phyloP scores from a whole-genome alignment of 768 basidiomycete genomes.

The Naematelia encephala region DNA sequence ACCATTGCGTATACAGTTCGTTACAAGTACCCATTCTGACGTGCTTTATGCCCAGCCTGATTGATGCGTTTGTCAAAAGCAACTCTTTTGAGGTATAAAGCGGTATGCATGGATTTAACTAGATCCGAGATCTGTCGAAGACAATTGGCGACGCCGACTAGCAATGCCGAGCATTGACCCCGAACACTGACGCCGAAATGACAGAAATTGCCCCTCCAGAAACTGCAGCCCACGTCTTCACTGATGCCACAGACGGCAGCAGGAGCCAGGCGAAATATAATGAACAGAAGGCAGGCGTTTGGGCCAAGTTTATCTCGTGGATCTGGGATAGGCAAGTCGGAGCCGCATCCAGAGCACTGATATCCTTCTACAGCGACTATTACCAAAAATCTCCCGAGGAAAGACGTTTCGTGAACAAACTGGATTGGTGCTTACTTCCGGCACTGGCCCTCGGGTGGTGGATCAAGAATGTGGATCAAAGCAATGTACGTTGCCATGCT shows the following conservation, averaged over 20 bases:
- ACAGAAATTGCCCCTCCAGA: slow-evolving; percentile 1
- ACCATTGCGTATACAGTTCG: not conserved
- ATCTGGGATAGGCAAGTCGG: slow-evolving; percentile 10
- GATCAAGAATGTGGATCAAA: slow-evolving; percentile 33
- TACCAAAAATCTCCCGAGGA: slow-evolving; percentile 29
- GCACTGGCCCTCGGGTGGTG: slow-evolving; percentile 26
- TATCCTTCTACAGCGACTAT: slow-evolving; percentile 11
- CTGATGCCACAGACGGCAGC: not conserved
- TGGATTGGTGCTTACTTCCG: slow-evolving; percentile 27
- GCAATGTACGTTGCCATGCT: slow-evolving; percentile 8
- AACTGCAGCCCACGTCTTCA: not conserved
- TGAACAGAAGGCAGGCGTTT: not conserved
- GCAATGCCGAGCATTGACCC: too few relatives aligned
- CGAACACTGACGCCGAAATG: too few relatives aligned
- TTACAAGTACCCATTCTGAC: not conserved
- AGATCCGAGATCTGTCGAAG: not conserved
- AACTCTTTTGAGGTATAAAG: not conserved
- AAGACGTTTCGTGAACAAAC: slow-evolving; percentile 25
- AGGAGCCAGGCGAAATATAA: not conserved
- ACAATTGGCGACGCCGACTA: not conserved
- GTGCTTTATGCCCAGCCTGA: not conserved
- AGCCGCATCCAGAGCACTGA: not conserved
- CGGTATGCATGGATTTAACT: not conserved
- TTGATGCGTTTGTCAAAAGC: not conserved
- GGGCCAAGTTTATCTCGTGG: slow-evolving; percentile 6